Base-by-base conservation (phyloP, 1,284 basidiomycete genomes). In the Irpex lacteus region DNA sequence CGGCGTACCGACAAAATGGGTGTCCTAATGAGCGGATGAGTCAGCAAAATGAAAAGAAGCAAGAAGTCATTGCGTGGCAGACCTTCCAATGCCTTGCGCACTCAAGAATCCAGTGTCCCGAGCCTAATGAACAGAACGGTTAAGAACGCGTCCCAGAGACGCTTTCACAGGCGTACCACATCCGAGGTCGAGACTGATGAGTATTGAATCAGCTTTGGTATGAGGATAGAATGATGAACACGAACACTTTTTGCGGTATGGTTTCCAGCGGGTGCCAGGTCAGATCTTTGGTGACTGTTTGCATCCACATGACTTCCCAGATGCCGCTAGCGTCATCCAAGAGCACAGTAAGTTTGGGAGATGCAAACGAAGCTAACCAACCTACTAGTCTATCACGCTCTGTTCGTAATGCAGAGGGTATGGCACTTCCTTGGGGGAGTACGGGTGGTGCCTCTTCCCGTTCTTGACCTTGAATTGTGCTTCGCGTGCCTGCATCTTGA, bases 401-500 rank as follows among this genome's bases (percentile, higher is more conserved):
- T 81, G 74, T 64, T 85, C 87, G 70, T 88, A 90, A 68, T 80
- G 84, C 67, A 86, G 78, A 11, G 89, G 88, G 72, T 89, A 91
- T 9, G 89, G 88, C 2, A 85, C 88, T 54, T 83, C 81, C 21
- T 78, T 71, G 49, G 73, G 71, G 4, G 75, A 65, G 68, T 79
- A 84, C 9, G 82, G 77, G 71, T 90, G 88, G 64, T 89, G 83
- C 68, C 80, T 83, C 72, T 83, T 82, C 19, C 82, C 75, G 65
- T 72, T 82, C 68, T 85, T 86, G 60, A 82, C 65, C 36, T 78
- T 73, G 69, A 88, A 89, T 67, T 87, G 84, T 6, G 80, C 77
- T 38, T 82, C 82, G 50, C 82, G 81, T 11, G 82, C 85, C 18
- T 75, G 75, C 58, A 84, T 79, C 64, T 79, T 82, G 60, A 78